Evolutionary conservation across 2,329 filamentous ascomycete species (phyloP), one percentile per base, ranked within the genome.

Genomic region (Fonsecaea pedrosoi): DNA sequence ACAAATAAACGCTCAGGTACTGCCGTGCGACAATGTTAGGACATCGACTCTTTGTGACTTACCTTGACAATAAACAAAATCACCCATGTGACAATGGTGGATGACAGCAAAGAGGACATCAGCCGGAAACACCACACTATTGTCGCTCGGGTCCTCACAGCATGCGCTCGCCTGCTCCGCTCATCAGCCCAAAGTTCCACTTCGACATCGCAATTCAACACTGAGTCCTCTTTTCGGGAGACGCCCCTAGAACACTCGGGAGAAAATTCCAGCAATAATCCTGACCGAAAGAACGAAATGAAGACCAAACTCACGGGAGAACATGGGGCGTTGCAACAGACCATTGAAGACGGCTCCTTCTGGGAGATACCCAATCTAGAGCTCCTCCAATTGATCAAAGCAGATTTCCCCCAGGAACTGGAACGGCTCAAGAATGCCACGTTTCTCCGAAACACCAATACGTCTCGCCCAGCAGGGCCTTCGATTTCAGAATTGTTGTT

Each of bases 401-500:
- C 50, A 15, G 71, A 70, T 13, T 78, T 75, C 30, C n/a, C 66
- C 15, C 42, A 62, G 12, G 76, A 78, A 62, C 69, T 78, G 6
- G 42, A 70, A 10, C 73, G 74, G 13, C 71, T 78, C 12, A 73
- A 73, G 42, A 66, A 67, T 6, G 77, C 75, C 8, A 76, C 66
- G 4, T 70, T 68, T 50, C 35, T 70, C 3, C 60, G 64, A 8
- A 61, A 63, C 38, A 37, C 66, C 5, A 59, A 64, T 35, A 57
- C 57, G 37, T 48, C 62, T 13, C 61, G 62, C 1, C 65, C 69
- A 3, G 48, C 54, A 8, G 50, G 62, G 0, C 38, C 18, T n/a
- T 77, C 75, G 2, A 77, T 77, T 12, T 78, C 77, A 3, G 61
- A 72, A 32, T 62, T 72, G 2, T 60, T 79, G 5, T 78, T 72